Conservation (phyloP, 106 monocot genomes). For the Allium cepa region DNA sequence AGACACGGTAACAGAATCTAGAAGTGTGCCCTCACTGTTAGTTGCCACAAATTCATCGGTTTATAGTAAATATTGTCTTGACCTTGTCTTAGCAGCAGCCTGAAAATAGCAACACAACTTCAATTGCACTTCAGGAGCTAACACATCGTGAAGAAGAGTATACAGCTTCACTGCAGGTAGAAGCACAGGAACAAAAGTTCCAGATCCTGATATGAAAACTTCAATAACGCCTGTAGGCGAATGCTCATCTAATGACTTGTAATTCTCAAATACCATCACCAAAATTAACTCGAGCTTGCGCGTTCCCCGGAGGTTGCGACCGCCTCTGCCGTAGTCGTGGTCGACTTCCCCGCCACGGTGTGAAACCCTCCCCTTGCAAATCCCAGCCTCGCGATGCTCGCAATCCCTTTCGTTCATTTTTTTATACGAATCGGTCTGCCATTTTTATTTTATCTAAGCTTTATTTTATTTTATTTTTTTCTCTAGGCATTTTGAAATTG, state of each 20-base stretch:
- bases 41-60: conserved; percentile 76
- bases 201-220: conserved; percentile 59
- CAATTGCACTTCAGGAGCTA: conserved; percentile 83
- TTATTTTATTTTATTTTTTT: no score
- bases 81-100: conserved; percentile 88
- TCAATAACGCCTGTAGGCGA: conserved; percentile 68
- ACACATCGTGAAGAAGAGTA: conserved; percentile 84
- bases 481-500: no score
- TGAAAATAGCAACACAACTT: conserved; percentile 88
- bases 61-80: conserved; percentile 70
- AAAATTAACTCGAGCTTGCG: conserved; percentile 71
- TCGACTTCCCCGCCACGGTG: no score
- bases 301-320: no score
- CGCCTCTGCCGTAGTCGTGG: no score
- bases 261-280: conserved; percentile 79
- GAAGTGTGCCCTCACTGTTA: conserved; percentile 39
- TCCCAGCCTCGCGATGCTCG: no score
- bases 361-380: no score
- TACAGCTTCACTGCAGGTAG: conserved; percentile 82
- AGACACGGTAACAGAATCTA: conserved; percentile 42
- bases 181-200: conserved; percentile 61
- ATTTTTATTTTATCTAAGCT: no score
- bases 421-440: no score
- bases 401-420: no score
- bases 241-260: conserved; percentile 90